Base-by-base conservation (phyloP, 257 asterid genomes). In the Sherardia arvensis region DNA sequence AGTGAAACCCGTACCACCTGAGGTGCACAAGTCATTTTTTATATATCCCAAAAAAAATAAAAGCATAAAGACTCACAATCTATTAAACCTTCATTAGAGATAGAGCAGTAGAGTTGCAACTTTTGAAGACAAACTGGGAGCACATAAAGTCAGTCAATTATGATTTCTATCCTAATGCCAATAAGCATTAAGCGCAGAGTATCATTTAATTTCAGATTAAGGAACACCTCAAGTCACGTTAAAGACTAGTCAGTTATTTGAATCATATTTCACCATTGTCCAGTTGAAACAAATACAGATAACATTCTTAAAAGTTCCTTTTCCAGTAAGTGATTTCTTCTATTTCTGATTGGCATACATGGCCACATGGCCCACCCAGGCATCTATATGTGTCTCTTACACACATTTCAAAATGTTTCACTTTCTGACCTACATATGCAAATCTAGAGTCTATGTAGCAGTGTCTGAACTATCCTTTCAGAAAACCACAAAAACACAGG, bases 1-100 rank as follows among this genome's bases (percentile, higher is more conserved):
- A 62, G 97, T 82, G 68, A 75, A 92, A 61, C 99, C 99, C 62
- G 99, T 92, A 73, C 99, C 99, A 74, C 99, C 99, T 92, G 66
- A 64, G 55, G 67, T 56, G 25, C 22, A 68, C 34, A n/a, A 21
- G 45, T 59, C 62, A 70, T 23, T 22, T 48, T 11, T 49, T 17
- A 3, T 20, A 47, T 47, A 0, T 8, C 22, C 5, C 3, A 23
- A 21, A 38, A 22, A 7, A n/a, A n/a, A 32, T 32, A 32, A 33
- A 3, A 33, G 40, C 40, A 33, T 33, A 38, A 14, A 32, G 11
- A 2, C 49, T 47, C 59, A 68, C 36, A 21, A 2, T 11, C 47
- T 21, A 25, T n/a, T 47, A 8, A 21, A 57, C 51, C 20, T 34
- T 7, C 18, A 4, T 29, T 22, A 40, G 34, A 33, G 62, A 21